Evolutionary conservation across 495 filamentous ascomycete genomes (phyloP).

Genomic region (Aspergillus leporis): DNA sequence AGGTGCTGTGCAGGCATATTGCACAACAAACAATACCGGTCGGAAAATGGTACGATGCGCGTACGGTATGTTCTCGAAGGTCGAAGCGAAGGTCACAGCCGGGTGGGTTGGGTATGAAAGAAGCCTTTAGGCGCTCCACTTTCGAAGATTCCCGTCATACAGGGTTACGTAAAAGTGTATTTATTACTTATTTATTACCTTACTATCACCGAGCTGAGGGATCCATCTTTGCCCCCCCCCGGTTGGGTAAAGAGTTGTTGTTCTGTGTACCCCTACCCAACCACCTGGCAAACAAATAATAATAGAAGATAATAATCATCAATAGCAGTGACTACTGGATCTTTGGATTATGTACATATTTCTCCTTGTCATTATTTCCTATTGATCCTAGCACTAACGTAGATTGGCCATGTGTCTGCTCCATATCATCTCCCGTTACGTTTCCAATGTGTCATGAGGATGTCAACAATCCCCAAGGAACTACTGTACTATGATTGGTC

Average conservation of each 20-base stretch:
- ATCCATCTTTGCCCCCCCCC: not conserved
- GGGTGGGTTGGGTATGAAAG: not conserved
- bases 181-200: not conserved
- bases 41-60: not conserved
- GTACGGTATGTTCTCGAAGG: slow-evolving; percentile 5
- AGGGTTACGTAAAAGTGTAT: not conserved
- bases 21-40: too few species aligned
- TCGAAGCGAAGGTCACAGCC: not conserved
- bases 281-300: not conserved
- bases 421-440: too few species aligned
- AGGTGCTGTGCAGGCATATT: too few species aligned
- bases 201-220: not conserved
- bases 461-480: too few species aligned
- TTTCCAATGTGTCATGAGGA: too few species aligned
- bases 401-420: too few species aligned
- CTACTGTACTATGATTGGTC: not conserved
- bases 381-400: too few species aligned
- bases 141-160: not conserved
- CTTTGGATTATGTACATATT: too few species aligned
- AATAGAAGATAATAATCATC: not conserved
- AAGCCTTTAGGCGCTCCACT: not conserved
- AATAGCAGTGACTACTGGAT: too few species aligned
- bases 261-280: not conserved
- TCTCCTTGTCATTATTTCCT: too few species aligned
- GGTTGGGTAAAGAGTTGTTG: too few species aligned